Percentiles rank a stretch among this genome's conserved stretches.
Conservation (phyloP, 495 filamentous ascomycete species). For the Lepraria neglecta region DNA sequence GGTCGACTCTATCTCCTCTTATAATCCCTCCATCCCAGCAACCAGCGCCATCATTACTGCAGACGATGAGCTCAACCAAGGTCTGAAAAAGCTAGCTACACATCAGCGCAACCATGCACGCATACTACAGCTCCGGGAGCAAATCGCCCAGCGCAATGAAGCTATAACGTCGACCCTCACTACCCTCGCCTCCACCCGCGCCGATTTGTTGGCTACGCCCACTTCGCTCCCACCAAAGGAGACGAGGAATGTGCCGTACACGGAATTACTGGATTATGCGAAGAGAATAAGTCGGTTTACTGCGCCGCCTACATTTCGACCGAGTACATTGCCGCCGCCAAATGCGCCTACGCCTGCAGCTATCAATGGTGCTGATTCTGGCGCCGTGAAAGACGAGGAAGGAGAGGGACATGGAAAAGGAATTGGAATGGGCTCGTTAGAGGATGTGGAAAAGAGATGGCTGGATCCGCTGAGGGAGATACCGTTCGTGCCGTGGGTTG, state of each 20-base stretch:
- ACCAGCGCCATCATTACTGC: slow-evolving; percentile 61
- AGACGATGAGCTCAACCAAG: slow-evolving; percentile 54
- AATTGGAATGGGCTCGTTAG: slow-evolving; percentile 25
- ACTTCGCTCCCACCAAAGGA: slow-evolving; percentile 44
- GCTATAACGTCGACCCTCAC: slow-evolving; percentile 55
- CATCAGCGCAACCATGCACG: slow-evolving; percentile 64
- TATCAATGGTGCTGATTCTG: slow-evolving; percentile 16
- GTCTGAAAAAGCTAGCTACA: slow-evolving; percentile 52
- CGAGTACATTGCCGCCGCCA: slow-evolving; percentile 18
- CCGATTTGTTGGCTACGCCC: slow-evolving; percentile 55
- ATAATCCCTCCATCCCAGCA: slow-evolving; percentile 60
- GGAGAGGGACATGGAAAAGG: slow-evolving; percentile 24
- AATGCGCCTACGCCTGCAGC: slow-evolving; percentile 22
- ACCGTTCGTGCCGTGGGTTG: slow-evolving; percentile 63
- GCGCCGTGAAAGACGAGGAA: slow-evolving; percentile 16
- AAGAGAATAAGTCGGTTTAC: slow-evolving; percentile 68
- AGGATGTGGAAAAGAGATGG: slow-evolving; percentile 36
- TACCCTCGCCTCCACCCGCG: slow-evolving; percentile 58
- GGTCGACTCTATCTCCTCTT: slow-evolving; percentile 69
- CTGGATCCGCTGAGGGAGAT: slow-evolving; percentile 47
- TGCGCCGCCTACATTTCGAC: slow-evolving; percentile 52
- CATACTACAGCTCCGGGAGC: slow-evolving; percentile 55
- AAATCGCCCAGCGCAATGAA: slow-evolving; percentile 51
- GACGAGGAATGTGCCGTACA: slow-evolving; percentile 47
- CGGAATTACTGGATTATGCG: slow-evolving; percentile 65